Base-by-base conservation (phyloP, 805 yeast genomes). In the Schwanniomyces yamadae region DNA sequence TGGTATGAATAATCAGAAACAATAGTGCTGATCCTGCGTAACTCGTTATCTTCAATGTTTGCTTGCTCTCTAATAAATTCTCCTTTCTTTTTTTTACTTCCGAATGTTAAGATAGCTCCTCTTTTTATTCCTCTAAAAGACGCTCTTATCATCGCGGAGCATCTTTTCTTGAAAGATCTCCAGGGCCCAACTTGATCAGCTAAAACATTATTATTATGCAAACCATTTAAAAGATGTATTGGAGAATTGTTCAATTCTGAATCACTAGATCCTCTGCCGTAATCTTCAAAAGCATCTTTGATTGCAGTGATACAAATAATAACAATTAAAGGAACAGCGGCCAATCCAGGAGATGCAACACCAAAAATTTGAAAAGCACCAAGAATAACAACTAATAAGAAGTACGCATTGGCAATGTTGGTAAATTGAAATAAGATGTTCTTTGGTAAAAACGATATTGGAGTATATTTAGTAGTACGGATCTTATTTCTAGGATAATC, bases 291-390 rank as follows among this genome's bases (percentile, higher is more conserved):
- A 0, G 83, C 90, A 59, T 85, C 93, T 51, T 83, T 82, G 44
- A 80, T 54, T 4, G 88, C 90, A 2, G 93, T 84, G 44, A 84
- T 65, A 36, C 71, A 67, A 13, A 84, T 89, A 65, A 84, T 84
- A 37, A 84, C 90, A 55, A 84, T 82, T 54, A 84, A 74, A 3
- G 95, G 95, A 22, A 84, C 90, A 2, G 89, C 85, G 14, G 84
- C 82, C 50, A 84, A 64, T 1, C 79, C 91, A 1, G 93, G 89
- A 40, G 69, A 69, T 21, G 76, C 70, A 14, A 82, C 89, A 31
- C 95, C 95, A 54, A 84, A 84, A 30, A 84, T 77, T 42, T 78
- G 69, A 57, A 82, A 80, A 5, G 68, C 65, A 9, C 83, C 82
- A 44, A 78, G 55, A 21, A 78, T 75, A 39, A 74, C 72, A 49